Percentiles rank a stretch among this genome's conserved stretches.
phyloP scores from a whole-genome alignment of 2,329 filamentous ascomycete genomes.

The Ambrosiella xylebori region DNA sequence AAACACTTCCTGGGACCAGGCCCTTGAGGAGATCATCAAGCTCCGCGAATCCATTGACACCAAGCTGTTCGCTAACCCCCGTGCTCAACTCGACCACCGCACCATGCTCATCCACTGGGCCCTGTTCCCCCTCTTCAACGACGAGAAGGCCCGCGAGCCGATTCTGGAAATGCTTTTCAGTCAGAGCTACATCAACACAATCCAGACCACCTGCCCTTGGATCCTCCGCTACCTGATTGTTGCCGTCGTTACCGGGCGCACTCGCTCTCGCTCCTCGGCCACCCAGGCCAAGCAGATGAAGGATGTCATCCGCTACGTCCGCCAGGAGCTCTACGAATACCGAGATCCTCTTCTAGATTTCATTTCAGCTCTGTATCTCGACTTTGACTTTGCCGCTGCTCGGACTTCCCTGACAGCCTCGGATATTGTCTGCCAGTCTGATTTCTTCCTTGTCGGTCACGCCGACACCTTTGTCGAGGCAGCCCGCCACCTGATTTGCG shows the following conservation, averaged over 20 bases:
- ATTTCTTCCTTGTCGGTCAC: conserved; percentile 84
- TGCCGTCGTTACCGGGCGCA: conserved; percentile 85
- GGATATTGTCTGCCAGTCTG: conserved; percentile 76
- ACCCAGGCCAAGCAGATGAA: conserved; percentile 97
- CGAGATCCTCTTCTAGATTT: conserved; percentile 90
- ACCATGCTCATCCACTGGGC: conserved; percentile 98
- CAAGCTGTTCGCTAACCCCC: conserved; percentile 86
- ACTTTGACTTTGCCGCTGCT: conserved; percentile 79
- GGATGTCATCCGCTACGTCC: conserved; percentile 85
- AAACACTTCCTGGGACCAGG: conserved; percentile 84
- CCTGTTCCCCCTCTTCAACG: conserved; percentile 97
- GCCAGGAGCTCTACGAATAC: conserved; percentile 97
- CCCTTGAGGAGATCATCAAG: conserved; percentile 78
- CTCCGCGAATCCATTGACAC: conserved; percentile 86
- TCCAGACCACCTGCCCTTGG: conserved; percentile 96
- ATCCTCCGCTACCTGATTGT: conserved; percentile 85
- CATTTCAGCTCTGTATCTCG: conserved; percentile 85
- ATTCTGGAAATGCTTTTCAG: conserved; percentile 96
- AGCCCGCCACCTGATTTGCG: conserved; percentile 89
- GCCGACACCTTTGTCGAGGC: conserved; percentile 85
- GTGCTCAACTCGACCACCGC: conserved; percentile 88
- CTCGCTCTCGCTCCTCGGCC: conserved; percentile 61
- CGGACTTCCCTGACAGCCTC: conserved; percentile 71
- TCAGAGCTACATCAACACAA: conserved; percentile 95
- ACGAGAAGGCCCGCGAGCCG: conserved; percentile 74